Conservation (phyloP, 108 stramenopile genomes). For the Cyclotella sp. region DNA sequence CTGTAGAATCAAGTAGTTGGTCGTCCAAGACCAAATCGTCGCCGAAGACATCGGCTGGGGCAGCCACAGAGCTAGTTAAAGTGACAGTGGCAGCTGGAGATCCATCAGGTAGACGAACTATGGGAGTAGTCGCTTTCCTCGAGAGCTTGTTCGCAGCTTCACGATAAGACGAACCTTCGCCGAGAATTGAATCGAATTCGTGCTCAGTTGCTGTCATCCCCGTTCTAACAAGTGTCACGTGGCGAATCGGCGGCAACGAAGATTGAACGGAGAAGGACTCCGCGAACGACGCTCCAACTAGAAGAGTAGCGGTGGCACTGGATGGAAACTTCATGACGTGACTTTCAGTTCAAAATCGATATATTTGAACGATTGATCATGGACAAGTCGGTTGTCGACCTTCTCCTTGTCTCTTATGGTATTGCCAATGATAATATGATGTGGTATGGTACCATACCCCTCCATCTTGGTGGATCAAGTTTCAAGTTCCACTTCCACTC, state of each 20-base stretch:
- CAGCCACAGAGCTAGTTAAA: constrained; percentile 47
- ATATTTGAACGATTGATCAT: too few relatives aligned
- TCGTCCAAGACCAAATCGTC: constrained; percentile 24
- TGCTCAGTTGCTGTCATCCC: constrained; percentile 30
- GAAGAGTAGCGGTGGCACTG: constrained; percentile 32
- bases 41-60: constrained; percentile 38
- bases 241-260: constrained; percentile 27
- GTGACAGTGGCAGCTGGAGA: constrained; percentile 55
- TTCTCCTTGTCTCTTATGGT: too few relatives aligned
- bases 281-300: constrained; percentile 28
- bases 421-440: too few relatives aligned
- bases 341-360: neutral
- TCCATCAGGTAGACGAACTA: constrained; percentile 55
- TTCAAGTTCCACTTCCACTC: constrained; percentile 10
- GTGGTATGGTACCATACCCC: too few relatives aligned
- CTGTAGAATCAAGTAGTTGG: constrained; percentile 10
- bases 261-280: constrained; percentile 50
- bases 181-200: constrained; percentile 55
- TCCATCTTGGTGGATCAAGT: too few relatives aligned
- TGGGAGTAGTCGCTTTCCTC: constrained; percentile 12
- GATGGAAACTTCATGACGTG: constrained; percentile 46
- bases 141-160: constrained; percentile 33
- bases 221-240: constrained; percentile 10
- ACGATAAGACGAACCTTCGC: constrained; percentile 49
- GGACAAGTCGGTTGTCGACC: neutral